phyloP scores from a whole-genome alignment of 805 yeast species.

The Starmera quercuum region DNA sequence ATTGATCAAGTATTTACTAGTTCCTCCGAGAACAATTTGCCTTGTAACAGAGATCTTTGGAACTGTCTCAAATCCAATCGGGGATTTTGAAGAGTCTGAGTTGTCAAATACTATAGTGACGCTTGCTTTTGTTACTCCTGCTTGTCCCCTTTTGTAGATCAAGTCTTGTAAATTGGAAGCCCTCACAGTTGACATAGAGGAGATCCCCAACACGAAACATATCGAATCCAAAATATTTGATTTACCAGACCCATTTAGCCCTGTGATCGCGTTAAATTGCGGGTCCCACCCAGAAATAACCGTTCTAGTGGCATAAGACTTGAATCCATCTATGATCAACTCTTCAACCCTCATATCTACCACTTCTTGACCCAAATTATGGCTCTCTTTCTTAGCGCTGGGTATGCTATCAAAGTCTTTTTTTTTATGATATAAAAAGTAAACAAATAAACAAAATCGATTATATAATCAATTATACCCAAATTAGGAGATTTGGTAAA shows the following conservation, averaged over 20 bases:
- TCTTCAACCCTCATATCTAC: constrained; percentile 83
- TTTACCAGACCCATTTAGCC: constrained; percentile 95
- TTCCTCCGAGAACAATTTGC: constrained; percentile 85
- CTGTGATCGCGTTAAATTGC: constrained; percentile 96
- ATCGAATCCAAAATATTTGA: constrained; percentile 95
- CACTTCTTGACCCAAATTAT: no score
- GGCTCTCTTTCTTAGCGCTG: no score
- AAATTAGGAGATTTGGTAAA: no score
- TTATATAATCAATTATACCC: no score
- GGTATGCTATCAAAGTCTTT: no score
- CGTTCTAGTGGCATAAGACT: constrained; percentile 94
- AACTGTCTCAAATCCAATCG: constrained; percentile 78
- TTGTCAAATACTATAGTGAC: constrained; percentile 96
- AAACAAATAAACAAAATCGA: no score
- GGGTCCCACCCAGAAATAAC: constrained; percentile 94
- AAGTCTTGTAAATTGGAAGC: constrained; percentile 91
- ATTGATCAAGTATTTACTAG: constrained; percentile 85
- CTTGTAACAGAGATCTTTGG: constrained; percentile 84
- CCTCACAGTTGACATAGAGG: constrained; percentile 90
- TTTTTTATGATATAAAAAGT: no score
- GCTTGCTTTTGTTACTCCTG: constrained; percentile 94
- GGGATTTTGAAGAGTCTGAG: constrained; percentile 63
- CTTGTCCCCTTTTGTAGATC: constrained; percentile 95
- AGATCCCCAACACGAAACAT: constrained; percentile 95
- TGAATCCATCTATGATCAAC: constrained; percentile 93